A percentile compares a stretch with the other conserved stretches of the same genome.
phyloP scores from a whole-genome alignment of 176 grass and related monocot species.

The Bonia amplexicaulis region DNA sequence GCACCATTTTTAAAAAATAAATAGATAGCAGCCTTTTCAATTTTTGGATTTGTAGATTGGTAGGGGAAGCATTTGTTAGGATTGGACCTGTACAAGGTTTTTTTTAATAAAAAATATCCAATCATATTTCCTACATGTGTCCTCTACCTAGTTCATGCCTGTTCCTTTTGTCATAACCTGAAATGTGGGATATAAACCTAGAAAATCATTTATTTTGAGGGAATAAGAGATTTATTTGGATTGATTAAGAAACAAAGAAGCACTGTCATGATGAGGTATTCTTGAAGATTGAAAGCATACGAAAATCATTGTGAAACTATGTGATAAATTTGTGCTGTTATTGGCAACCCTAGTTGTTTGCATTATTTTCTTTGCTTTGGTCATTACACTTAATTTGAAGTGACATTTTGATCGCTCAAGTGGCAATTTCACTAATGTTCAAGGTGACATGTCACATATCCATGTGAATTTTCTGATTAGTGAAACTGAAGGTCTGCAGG shows the following conservation, averaged over 20 bases:
- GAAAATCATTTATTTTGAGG: background rate
- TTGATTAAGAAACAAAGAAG: constrained; percentile 20
- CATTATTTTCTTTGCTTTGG: constrained; percentile 21
- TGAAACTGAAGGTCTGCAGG: too few species aligned
- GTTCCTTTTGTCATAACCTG: background rate
- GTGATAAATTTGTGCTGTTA: background rate
- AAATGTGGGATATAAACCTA: background rate
- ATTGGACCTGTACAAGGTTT: background rate
- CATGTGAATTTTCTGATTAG: background rate
- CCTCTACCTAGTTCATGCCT: background rate
- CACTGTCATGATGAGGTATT: background rate
- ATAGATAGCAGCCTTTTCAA: background rate
- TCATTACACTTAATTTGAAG: background rate
- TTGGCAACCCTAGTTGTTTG: background rate
- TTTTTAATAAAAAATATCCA: background rate
- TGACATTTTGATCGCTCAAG: constrained; percentile 2
- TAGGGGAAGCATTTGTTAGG: background rate
- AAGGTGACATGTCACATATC: background rate
- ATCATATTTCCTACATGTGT: background rate
- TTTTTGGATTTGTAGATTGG: background rate
- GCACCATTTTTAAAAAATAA: background rate
- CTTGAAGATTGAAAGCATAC: background rate
- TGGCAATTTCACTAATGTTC: background rate
- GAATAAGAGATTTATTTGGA: background rate
- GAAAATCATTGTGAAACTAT: background rate